Conservation (phyloP, 1,139 yeast species). For the Kodamaea plutei region DNA sequence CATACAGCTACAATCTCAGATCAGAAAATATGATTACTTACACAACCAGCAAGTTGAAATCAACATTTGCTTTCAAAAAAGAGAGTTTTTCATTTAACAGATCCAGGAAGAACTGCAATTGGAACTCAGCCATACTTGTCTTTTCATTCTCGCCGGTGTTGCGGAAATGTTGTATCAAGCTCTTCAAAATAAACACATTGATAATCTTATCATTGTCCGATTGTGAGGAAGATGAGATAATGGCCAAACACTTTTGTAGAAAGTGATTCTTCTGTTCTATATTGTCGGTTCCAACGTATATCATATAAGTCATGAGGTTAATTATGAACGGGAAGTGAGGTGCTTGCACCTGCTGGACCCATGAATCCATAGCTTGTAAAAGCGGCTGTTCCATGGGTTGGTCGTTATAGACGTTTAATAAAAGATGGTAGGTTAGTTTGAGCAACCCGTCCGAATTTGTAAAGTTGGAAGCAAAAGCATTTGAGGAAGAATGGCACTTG, state of each 20-base stretch:
- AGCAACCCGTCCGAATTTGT: constrained; percentile 15
- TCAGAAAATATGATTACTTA: no score
- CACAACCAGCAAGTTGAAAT: no score
- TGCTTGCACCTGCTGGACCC: constrained; percentile 7
- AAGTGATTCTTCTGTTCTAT: constrained; percentile 14
- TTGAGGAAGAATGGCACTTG: constrained; percentile 12
- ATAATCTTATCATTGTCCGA: constrained; percentile 21
- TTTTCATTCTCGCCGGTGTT: constrained; percentile 21
- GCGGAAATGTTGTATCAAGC: constrained; percentile 15
- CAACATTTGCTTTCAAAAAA: constrained; percentile 12
- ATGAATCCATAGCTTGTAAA: constrained; percentile 8
- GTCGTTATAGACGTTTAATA: constrained; percentile 11
- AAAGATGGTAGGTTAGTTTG: constrained; percentile 11
- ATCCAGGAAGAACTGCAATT: constrained; percentile 16
- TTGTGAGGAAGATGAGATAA: constrained; percentile 11
- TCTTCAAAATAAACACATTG: constrained; percentile 19
- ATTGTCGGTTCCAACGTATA: constrained; percentile 15
- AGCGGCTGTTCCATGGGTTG: constrained; percentile 5
- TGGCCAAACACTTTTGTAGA: constrained; percentile 15
- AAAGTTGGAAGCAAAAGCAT: constrained; percentile 19
- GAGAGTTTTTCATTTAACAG: constrained; percentile 15
- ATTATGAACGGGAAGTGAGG: constrained; percentile 16
- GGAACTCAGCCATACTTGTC: constrained; percentile 22
- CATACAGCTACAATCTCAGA: no score
- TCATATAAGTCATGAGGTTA: constrained; percentile 15